Evolutionary conservation across 2,329 filamentous ascomycete species (phyloP), one percentile per base, ranked within the genome.

Genomic region (Phaeosphaeriaceae sp.): DNA sequence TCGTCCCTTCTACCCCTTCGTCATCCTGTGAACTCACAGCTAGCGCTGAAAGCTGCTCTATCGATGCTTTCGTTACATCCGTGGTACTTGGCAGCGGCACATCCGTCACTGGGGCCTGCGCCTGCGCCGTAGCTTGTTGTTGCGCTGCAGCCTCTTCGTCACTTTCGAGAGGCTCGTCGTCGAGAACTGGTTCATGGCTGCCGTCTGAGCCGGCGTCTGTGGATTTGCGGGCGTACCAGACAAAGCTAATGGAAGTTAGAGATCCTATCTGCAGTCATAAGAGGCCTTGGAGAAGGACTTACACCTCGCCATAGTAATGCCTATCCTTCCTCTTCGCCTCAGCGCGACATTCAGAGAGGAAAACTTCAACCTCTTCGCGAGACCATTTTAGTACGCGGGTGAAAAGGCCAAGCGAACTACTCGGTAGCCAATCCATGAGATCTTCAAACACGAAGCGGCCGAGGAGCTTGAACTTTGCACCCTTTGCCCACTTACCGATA

Each of bases 401-500:
- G 27, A 75, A 75, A 3, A 75, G 54, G 1, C 64, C 62, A 11
- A 75, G 51, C 1, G 68, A 65, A 36, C 67, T 62, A 22, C 66
- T 69, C 1, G 68, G 67, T 3, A 74, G 58, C 59, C 65, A 71
- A 25, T 72, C 71, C 62, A 66, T 66, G 0, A 72, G 45, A 51
- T 75, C 71, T 22, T 73, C 67, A 17, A 64, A 61, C 5, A 64
- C 68, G 21, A 66, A 74, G 24, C 62, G 62, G 1, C 72, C 71
- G 0, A 75, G 60, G 4, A 70, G 46, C 55, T 73, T 75, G 31
- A 63, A 65, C 24, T 68, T 71, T 1, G 63, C 58, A n/a, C 71
- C 71, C 44, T 73, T 74, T 10, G 70, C 69, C 72, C 71, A 75
- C 24, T 59, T 64, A 0, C 72, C 72, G 3, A 73, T 53, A 0